Evolutionary conservation across 495 filamentous ascomycete species (phyloP).

Genomic region (Trichoderma gamsii): DNA sequence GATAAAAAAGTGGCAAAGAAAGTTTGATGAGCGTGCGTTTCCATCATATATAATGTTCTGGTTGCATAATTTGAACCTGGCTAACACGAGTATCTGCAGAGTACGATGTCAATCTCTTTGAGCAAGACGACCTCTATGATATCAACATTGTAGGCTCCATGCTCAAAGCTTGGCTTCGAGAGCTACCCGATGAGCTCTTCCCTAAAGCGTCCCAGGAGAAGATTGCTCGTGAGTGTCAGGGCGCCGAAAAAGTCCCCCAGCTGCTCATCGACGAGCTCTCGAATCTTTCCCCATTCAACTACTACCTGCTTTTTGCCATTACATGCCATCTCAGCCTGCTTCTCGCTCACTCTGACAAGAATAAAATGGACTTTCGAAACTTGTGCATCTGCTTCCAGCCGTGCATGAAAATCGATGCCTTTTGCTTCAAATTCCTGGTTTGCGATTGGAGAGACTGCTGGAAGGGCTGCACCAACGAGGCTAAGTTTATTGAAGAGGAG

Average conservation of each 20-base stretch:
- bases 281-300: conserved; percentile 84
- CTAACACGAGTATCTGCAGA: conserved; percentile 45
- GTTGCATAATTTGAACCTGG: conserved; percentile 10
- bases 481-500: conserved; percentile 68
- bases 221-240: conserved; percentile 66
- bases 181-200: conserved; percentile 85
- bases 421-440: conserved; percentile 86
- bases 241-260: conserved; percentile 70
- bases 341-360: conserved; percentile 76
- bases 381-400: conserved; percentile 93
- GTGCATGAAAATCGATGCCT: conserved; percentile 83
- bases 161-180: conserved; percentile 89
- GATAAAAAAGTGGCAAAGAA: conserved; percentile 80
- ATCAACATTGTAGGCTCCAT: conserved; percentile 90
- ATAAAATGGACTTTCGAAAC: conserved; percentile 92
- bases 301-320: conserved; percentile 92
- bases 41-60: not conserved
- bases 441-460: conserved; percentile 91
- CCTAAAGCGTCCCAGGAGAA: conserved; percentile 70
- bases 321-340: conserved; percentile 88
- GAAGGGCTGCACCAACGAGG: conserved; percentile 92
- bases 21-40: conserved; percentile 68
- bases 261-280: conserved; percentile 83
- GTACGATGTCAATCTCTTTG: conserved; percentile 77
- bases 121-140: conserved; percentile 77